Evolutionary conservation across 202 grass and related monocot genomes (phyloP).

Genomic region (Hordeum pubiflorum): DNA sequence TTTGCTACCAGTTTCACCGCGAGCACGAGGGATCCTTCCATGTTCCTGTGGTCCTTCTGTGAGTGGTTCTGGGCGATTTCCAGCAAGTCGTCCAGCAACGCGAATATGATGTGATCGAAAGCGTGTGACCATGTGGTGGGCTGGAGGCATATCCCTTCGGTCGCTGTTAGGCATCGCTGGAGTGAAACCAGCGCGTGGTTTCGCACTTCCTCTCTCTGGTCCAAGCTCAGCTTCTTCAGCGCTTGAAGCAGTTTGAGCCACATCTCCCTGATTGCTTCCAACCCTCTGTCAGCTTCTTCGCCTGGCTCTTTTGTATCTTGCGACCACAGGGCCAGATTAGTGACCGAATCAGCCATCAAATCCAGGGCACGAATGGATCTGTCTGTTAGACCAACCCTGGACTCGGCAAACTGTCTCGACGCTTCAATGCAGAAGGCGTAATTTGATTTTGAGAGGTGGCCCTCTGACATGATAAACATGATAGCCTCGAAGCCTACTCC

Average conservation of each 20-base stretch:
- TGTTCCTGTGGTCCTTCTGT: slow-evolving; percentile 92
- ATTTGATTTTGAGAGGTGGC: slow-evolving; percentile 74
- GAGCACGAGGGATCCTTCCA: slow-evolving; percentile 83
- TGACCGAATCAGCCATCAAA: slow-evolving; percentile 70
- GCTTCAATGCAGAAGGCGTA: slow-evolving; percentile 86
- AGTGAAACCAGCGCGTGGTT: slow-evolving; percentile 77
- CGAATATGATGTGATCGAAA: slow-evolving; percentile 81
- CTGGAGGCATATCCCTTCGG: slow-evolving; percentile 62
- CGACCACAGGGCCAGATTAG: slow-evolving; percentile 69
- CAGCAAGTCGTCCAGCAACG: slow-evolving; percentile 81
- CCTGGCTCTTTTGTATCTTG: slow-evolving; percentile 49
- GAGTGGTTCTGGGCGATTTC: slow-evolving; percentile 78
- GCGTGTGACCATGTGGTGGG: slow-evolving; percentile 70
- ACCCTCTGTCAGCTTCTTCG: slow-evolving; percentile 65
- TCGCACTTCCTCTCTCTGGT: slow-evolving; percentile 90
- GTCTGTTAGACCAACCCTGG: slow-evolving; percentile 69
- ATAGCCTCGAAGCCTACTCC: slow-evolving; percentile 84
- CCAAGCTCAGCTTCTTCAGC: slow-evolving; percentile 80
- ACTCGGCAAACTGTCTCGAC: slow-evolving; percentile 79
- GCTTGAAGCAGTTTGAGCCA: slow-evolving; percentile 85
- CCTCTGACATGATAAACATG: slow-evolving; percentile 84
- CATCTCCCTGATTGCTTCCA: slow-evolving; percentile 89
- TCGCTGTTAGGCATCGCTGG: slow-evolving; percentile 55
- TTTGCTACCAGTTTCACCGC: slow-evolving; percentile 70
- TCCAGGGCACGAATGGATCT: slow-evolving; percentile 80